Evolutionary conservation across 2,329 filamentous ascomycete genomes (phyloP), one percentile per base, ranked within the genome.

Genomic region (Thermomyces lanuginosus): DNA sequence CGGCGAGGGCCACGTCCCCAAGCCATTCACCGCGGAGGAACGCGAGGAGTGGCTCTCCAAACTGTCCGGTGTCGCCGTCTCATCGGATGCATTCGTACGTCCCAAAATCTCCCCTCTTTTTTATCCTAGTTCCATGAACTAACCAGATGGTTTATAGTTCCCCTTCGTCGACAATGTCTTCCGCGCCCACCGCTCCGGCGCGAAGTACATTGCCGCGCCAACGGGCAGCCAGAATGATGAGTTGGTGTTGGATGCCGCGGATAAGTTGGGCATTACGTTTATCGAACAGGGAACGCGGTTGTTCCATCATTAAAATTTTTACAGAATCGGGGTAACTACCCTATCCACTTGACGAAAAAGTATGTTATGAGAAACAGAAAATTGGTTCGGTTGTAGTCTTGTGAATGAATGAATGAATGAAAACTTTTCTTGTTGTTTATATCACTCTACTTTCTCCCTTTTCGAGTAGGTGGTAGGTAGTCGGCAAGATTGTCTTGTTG

Each of bases 81-180:
- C 81, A 28, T 92, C 81, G 38, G 89, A 98, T 55, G 89, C 89
- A 38, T 98, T 98, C 58, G 79, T 86, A 68, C 63, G 78, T 69
- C 16, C 15, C 16, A 16, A 9, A 17, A 6, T 24, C 12, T 27
- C 27, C 13, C 3, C 25, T 28, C 22, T 6, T 18, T 13, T 28
- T 24, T 16, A 1, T 16, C 20, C 27, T 46, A 20, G 10, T 20
- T 20, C 18, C 18, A 20, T 10, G 7, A 20, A 20, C 18, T 8
- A 21, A 27, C 19, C 6, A 21, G 26, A n/a, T 14, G 15, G n/a
- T 25, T 5, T 10, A 5, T 32, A 82, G 79, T 98, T 98, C 72
- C 89, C 89, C 40, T 98, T 98, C 60, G 81, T 82, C 46, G 89
- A 98, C 64, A 98, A 98, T 46, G 78, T 98, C 39, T 93, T 91